phyloP scores from a whole-genome alignment of 2,329 filamentous ascomycete genomes.

The Pseudopithomyces maydicus region DNA sequence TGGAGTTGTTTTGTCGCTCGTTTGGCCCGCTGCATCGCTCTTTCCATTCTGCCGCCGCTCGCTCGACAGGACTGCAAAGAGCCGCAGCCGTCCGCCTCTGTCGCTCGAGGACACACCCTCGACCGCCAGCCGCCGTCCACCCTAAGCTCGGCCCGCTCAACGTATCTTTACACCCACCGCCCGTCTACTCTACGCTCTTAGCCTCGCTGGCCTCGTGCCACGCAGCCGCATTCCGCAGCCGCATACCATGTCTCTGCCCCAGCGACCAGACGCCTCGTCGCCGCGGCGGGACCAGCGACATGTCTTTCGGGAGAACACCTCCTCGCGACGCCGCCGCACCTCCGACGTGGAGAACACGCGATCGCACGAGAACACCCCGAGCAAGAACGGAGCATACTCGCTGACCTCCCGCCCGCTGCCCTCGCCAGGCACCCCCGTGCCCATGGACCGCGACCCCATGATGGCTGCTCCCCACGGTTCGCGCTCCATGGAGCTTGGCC shows the following conservation, averaged over 20 bases:
- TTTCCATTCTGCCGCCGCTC: slow-evolving; percentile 29
- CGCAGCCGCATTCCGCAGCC: slow-evolving; percentile 30
- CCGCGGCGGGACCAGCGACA: slow-evolving; percentile 56
- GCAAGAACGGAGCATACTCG: slow-evolving; percentile 47
- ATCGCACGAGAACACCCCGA: slow-evolving; percentile 46
- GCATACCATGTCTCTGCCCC: slow-evolving; percentile 54
- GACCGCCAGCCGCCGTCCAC: neutral
- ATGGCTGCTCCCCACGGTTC: slow-evolving; percentile 47
- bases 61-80: slow-evolving; percentile 31
- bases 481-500: slow-evolving; percentile 56
- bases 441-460: slow-evolving; percentile 59
- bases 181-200: neutral
- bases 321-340: slow-evolving; percentile 68
- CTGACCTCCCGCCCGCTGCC: slow-evolving; percentile 48
- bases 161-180: neutral
- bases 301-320: slow-evolving; percentile 68
- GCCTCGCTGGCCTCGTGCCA: slow-evolving; percentile 15
- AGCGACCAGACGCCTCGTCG: slow-evolving; percentile 67
- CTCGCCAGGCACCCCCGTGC: slow-evolving; percentile 50
- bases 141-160: neutral
- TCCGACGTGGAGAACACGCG: slow-evolving; percentile 72
- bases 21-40: slow-evolving; percentile 20
- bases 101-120: neutral
- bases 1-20: slow-evolving; percentile 25
- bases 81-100: slow-evolving; percentile 3